Evolutionary conservation across 129 eudicot genomes (phyloP).

Genomic region (Mikania micrantha): DNA sequence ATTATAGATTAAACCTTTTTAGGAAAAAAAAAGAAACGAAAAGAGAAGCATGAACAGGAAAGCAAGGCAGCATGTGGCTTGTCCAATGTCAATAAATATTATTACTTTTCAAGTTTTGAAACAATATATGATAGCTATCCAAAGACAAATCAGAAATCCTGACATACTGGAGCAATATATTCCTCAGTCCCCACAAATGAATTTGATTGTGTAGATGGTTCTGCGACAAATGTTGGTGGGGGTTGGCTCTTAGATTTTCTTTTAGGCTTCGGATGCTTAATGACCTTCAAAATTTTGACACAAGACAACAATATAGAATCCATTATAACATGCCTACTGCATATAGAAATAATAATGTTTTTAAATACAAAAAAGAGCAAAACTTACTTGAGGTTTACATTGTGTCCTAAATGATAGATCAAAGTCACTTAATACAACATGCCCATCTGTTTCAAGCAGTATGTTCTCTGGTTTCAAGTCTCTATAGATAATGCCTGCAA

Average conservation of each 20-base stretch:
- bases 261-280: slow-evolving; percentile 61
- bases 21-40: background rate
- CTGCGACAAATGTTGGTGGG: slow-evolving; percentile 85
- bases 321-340: background rate
- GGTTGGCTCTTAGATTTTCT: slow-evolving; percentile 63
- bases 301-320: background rate
- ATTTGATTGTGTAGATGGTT: slow-evolving; percentile 83
- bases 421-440: slow-evolving; percentile 81
- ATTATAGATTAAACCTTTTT: background rate
- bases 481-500: slow-evolving; percentile 80
- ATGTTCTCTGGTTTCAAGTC: slow-evolving; percentile 97
- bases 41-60: background rate
- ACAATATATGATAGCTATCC: background rate
- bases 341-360: background rate
- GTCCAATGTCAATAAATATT: background rate
- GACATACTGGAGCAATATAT: slow-evolving; percentile 93
- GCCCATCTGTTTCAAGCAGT: slow-evolving; percentile 84
- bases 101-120: background rate
- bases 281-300: slow-evolving; percentile 43
- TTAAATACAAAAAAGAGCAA: background rate
- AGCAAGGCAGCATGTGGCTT: background rate
- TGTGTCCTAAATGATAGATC: slow-evolving; percentile 84
- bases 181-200: slow-evolving; percentile 99
- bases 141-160: background rate
- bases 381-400: slow-evolving; percentile 87